Conservation (phyloP, 2,329 filamentous ascomycete genomes). For the Ophiostoma perfectum region DNA sequence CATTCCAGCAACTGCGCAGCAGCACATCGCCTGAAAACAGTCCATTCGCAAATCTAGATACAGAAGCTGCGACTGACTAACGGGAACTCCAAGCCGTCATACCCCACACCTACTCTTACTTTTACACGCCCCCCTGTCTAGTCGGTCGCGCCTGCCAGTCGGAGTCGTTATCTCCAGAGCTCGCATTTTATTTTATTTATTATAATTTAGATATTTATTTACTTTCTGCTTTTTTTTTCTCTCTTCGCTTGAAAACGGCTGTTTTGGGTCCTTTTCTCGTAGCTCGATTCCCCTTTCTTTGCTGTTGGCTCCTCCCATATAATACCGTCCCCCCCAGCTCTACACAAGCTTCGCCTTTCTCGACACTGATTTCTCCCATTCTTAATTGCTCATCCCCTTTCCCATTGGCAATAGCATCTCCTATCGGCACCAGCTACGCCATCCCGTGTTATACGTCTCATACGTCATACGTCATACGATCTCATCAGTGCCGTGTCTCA, state of each 20-base stretch:
- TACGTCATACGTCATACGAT: not conserved
- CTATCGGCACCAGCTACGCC: not conserved
- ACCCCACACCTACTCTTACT: constrained; percentile 2
- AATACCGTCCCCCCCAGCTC: not conserved
- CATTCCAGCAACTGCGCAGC: not conserved
- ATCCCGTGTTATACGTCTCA: not conserved
- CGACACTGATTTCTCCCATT: no score
- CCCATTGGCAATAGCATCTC: not conserved
- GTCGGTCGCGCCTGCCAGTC: not conserved
- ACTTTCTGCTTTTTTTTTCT: not conserved
- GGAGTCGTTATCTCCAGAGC: not conserved
- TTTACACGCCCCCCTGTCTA: not conserved
- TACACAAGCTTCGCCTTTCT: not conserved
- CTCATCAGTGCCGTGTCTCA: not conserved
- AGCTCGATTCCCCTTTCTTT: no score
- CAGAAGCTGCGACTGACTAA: not conserved
- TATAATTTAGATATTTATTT: not conserved
- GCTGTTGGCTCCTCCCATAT: not conserved
- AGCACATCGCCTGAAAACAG: not conserved
- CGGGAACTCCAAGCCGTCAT: not conserved
- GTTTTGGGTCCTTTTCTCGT: not conserved
- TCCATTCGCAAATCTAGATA: not conserved
- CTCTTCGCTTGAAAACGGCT: not conserved
- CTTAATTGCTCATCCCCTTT: not conserved
- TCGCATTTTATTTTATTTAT: not conserved